A percentile compares a stretch with the other conserved stretches of the same genome.
Evolutionary conservation across 1,284 basidiomycete genomes (phyloP).

Genomic region (Ustilago bromivora): DNA sequence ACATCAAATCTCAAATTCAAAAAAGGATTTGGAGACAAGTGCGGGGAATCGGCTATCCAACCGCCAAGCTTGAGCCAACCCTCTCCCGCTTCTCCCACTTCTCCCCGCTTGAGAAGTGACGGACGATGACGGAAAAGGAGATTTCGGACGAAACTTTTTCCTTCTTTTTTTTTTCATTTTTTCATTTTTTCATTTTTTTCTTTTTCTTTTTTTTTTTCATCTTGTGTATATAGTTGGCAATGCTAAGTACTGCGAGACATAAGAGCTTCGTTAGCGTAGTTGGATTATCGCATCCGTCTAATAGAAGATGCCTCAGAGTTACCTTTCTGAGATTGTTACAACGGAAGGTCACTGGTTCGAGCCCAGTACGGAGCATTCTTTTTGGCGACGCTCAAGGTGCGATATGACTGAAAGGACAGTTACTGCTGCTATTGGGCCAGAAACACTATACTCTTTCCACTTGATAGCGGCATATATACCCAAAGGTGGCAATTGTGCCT

Average conservation of each 20-base stretch:
- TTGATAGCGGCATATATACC: too few relatives aligned
- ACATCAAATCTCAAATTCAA: background rate
- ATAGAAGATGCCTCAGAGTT: slow-evolving; percentile 37
- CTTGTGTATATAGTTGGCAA: background rate
- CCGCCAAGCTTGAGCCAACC: background rate
- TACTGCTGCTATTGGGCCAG: too few relatives aligned
- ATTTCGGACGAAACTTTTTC: slow-evolving; percentile 11
- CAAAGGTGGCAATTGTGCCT: too few relatives aligned
- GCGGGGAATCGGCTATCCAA: slow-evolving; percentile 35
- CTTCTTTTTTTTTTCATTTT: background rate
- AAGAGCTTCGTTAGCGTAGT: slow-evolving; percentile 47
- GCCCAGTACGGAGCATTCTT: slow-evolving; percentile 50
- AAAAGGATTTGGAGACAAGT: background rate
- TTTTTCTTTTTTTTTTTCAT: background rate
- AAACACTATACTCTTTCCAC: too few relatives aligned
- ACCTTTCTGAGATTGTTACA: slow-evolving; percentile 28
- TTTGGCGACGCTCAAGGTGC: background rate
- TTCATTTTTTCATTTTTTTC: background rate
- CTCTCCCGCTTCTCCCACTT: background rate
- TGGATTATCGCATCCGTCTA: slow-evolving; percentile 55
- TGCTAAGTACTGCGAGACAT: background rate
- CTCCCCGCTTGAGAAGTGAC: background rate
- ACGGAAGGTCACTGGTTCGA: slow-evolving; percentile 60
- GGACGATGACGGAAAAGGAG: slow-evolving; percentile 33
- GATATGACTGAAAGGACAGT: too few relatives aligned